These are phyloP conservation scores for Inga laurina DNA, from an alignment of 306 rosid species.

Conservation along the genomic window DNA sequence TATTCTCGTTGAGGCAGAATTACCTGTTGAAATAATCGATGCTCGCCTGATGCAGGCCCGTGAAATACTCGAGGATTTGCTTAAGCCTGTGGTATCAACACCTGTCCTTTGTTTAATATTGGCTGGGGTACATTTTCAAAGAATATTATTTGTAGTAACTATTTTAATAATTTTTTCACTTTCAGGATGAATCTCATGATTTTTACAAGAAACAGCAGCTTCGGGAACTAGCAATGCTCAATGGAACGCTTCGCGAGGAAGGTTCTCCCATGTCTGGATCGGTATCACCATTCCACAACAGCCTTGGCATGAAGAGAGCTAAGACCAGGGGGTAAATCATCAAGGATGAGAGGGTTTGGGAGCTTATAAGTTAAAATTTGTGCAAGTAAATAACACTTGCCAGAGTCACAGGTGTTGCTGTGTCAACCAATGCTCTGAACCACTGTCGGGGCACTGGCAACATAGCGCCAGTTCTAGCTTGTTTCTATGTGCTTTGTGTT, in stretches of 20 bases:
- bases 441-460: slow-evolving; percentile 84
- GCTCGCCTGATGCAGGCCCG: slow-evolving; percentile 82
- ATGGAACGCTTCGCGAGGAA: slow-evolving; percentile 94
- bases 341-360: slow-evolving; percentile 41
- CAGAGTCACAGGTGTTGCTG: slow-evolving; percentile 49
- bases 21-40: slow-evolving; percentile 87
- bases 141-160: slow-evolving; percentile 25
- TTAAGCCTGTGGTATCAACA: slow-evolving; percentile 69
- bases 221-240: slow-evolving; percentile 87
- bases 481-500: slow-evolving; percentile 79
- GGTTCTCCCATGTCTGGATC: slow-evolving; percentile 97
- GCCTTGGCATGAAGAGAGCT: slow-evolving; percentile 99
- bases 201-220: slow-evolving; percentile 98
- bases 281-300: slow-evolving; percentile 79
- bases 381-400: slow-evolving; percentile 52
- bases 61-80: slow-evolving; percentile 78
- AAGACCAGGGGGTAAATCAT: slow-evolving; percentile 83
- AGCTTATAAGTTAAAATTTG: slow-evolving; percentile 58
- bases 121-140: neutral
- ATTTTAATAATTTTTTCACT: neutral
- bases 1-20: slow-evolving; percentile 86
- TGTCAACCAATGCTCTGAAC: slow-evolving; percentile 60
- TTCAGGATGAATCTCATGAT: slow-evolving; percentile 93
- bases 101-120: neutral
- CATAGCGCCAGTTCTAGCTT: slow-evolving; percentile 61